These are phyloP conservation scores for Blastobotrys proliferans DNA, from an alignment of 1,139 yeast species.

Conservation along the genomic window DNA sequence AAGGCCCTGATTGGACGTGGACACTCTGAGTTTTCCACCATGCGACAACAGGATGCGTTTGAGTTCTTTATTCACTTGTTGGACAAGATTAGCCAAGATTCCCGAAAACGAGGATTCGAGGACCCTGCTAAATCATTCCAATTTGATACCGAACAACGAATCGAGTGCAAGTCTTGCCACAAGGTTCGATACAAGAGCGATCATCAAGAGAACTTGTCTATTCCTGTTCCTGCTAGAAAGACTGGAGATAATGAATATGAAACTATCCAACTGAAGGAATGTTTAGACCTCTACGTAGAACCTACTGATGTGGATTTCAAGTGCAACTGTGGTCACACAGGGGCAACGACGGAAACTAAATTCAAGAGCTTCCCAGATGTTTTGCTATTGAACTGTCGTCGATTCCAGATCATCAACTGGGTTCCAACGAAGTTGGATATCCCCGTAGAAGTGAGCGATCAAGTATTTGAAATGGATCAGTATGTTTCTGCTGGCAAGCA, in stretches of 20 bases:
- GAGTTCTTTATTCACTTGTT: conserved; percentile 73
- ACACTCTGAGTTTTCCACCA: conserved; percentile 79
- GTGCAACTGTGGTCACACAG: conserved; percentile 56
- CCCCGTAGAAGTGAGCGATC: conserved; percentile 59
- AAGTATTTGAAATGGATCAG: conserved; percentile 37
- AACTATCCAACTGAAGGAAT: conserved; percentile 49
- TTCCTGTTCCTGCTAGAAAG: conserved; percentile 50
- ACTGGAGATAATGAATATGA: conserved; percentile 44
- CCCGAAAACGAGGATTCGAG: conserved; percentile 24
- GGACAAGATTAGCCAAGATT: conserved; percentile 53
- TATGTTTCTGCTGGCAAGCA: conserved; percentile 37
- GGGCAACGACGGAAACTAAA: conserved; percentile 37
- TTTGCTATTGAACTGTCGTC: conserved; percentile 68
- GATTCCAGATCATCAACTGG: conserved; percentile 87
- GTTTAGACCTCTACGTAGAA: conserved; percentile 45
- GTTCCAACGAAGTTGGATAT: conserved; percentile 78
- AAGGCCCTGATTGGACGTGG: conserved; percentile 71
- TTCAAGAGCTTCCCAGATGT: conserved; percentile 66
- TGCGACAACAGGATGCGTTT: conserved; percentile 92
- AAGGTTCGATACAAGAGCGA: conserved; percentile 57
- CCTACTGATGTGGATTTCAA: conserved; percentile 61
- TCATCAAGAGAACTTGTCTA: conserved; percentile 61
- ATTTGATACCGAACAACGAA: conserved; percentile 60
- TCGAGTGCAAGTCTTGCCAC: conserved; percentile 59
- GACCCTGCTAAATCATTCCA: conserved; percentile 57